Evolutionary conservation across 768 basidiomycete genomes (phyloP).

Genomic region (Scleroderma bovista): DNA sequence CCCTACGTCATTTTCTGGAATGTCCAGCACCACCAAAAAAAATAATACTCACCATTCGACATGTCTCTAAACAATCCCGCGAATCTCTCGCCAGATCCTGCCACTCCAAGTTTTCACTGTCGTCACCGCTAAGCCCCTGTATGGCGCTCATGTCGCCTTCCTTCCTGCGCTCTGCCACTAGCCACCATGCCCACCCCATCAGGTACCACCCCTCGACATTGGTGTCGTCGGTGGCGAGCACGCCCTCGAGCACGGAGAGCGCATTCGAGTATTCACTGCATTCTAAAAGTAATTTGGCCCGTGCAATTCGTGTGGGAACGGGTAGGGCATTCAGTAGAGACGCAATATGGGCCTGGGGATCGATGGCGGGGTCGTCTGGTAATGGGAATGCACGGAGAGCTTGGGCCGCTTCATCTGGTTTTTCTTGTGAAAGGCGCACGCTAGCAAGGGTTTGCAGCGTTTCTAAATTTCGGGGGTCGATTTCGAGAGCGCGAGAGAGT

Average conservation of each 20-base stretch:
- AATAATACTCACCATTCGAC: slow-evolving; percentile 58
- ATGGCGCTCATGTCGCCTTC: slow-evolving; percentile 43
- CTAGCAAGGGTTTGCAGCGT: slow-evolving; percentile 77
- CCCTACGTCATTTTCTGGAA: not conserved
- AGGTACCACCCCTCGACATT: slow-evolving; percentile 92
- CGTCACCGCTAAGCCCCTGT: slow-evolving; percentile 27
- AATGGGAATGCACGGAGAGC: slow-evolving; percentile 19
- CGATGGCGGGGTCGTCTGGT: slow-evolving; percentile 1
- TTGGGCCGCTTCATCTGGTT: slow-evolving; percentile 72
- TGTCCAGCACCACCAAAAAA: not conserved
- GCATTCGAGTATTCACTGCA: slow-evolving; percentile 66
- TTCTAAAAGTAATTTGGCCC: slow-evolving; percentile 83
- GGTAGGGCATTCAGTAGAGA: slow-evolving; percentile 36
- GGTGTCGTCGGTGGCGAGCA: slow-evolving; percentile 77
- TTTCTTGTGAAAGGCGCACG: slow-evolving; percentile 83
- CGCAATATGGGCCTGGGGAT: slow-evolving; percentile 32
- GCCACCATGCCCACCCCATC: slow-evolving; percentile 90
- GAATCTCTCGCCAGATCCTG: slow-evolving; percentile 76
- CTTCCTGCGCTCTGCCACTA: slow-evolving; percentile 69
- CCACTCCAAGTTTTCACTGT: slow-evolving; percentile 49
- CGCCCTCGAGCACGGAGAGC: slow-evolving; percentile 67
- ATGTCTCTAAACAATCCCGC: slow-evolving; percentile 78
- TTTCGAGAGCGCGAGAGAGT: slow-evolving; percentile 62
- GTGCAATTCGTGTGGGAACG: slow-evolving; percentile 61
- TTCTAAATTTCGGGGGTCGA: slow-evolving; percentile 73